A percentile compares a stretch with the other conserved stretches of the same genome.
phyloP scores from a whole-genome alignment of 768 basidiomycete species.

The Lactarius psammicola region DNA sequence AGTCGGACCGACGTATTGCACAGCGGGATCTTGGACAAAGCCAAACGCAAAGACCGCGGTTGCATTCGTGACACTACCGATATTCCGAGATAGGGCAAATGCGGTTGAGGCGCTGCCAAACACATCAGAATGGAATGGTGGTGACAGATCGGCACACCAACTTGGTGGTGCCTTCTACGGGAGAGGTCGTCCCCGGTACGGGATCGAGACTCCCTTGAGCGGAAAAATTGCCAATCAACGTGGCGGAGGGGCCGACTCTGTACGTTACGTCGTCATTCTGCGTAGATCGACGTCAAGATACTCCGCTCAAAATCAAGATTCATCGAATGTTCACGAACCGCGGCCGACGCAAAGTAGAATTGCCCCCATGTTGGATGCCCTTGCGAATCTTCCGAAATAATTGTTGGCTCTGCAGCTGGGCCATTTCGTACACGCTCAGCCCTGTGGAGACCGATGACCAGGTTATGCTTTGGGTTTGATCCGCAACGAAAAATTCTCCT shows the following conservation, averaged over 20 bases:
- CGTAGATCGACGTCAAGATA: not conserved
- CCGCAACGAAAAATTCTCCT: not conserved
- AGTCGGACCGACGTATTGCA: slow-evolving; percentile 12
- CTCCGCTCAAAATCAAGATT: not conserved
- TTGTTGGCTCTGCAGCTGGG: not conserved
- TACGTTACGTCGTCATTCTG: slow-evolving; percentile 10
- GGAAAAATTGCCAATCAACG: slow-evolving; percentile 10
- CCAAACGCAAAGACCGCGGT: slow-evolving; percentile 17
- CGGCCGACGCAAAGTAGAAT: slow-evolving; percentile 15
- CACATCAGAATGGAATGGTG: not conserved
- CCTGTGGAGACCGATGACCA: slow-evolving; percentile 9
- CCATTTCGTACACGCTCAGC: slow-evolving; percentile 16
- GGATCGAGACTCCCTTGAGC: not conserved
- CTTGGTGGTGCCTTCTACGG: slow-evolving; percentile 5
- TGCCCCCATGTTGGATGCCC: slow-evolving; percentile 24
- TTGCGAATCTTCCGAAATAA: slow-evolving; percentile 6
- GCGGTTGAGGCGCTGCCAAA: slow-evolving; percentile 7
- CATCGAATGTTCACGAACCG: slow-evolving; percentile 5
- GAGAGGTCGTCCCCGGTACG: not conserved
- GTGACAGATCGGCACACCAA: not conserved
- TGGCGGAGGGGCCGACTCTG: not conserved
- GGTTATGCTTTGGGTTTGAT: not conserved
- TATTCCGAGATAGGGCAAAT: slow-evolving; percentile 14
- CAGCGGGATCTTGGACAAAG: slow-evolving; percentile 17
- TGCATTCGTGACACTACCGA: slow-evolving; percentile 5